Evolutionary conservation across 352 stramenopile genomes (phyloP).

Genomic region (Globisporangium yorkense): DNA sequence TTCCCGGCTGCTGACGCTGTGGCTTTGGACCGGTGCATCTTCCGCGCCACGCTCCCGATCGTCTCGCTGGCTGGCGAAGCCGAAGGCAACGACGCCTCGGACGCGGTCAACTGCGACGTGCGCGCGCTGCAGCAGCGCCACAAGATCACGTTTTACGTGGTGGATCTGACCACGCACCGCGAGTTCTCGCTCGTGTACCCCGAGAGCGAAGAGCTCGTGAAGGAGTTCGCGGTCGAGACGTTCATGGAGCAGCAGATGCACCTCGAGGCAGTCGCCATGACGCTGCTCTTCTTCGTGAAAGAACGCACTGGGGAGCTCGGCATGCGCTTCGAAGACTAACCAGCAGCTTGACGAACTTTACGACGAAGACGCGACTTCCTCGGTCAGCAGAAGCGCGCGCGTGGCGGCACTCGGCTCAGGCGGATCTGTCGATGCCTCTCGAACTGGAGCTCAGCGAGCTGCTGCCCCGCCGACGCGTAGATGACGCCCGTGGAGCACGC

Average conservation of each 20-base stretch:
- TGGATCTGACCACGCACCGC: slow-evolving; percentile 17
- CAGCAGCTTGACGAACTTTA: not conserved
- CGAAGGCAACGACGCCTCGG: slow-evolving; percentile 6
- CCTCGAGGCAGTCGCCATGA: slow-evolving; percentile 46
- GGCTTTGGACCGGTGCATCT: slow-evolving; percentile 41
- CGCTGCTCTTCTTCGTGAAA: slow-evolving; percentile 36
- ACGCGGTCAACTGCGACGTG: slow-evolving; percentile 22
- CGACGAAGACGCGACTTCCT: not conserved
- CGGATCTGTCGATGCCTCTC: not conserved
- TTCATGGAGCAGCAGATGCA: slow-evolving; percentile 57
- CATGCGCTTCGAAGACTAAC: slow-evolving; percentile 50
- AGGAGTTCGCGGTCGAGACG: slow-evolving; percentile 48
- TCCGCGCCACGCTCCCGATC: slow-evolving; percentile 25
- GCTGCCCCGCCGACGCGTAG: slow-evolving; percentile 9
- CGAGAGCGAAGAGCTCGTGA: slow-evolving; percentile 44
- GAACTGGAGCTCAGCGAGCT: slow-evolving; percentile 5
- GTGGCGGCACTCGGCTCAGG: not conserved
- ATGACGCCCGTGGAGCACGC: slow-evolving; percentile 4
- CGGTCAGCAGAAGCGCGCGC: slow-evolving; percentile 5
- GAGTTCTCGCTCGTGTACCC: slow-evolving; percentile 36
- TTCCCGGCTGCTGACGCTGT: slow-evolving; percentile 2
- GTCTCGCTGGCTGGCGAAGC: slow-evolving; percentile 27
- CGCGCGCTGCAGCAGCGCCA: slow-evolving; percentile 19
- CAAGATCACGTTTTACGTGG: slow-evolving; percentile 33
- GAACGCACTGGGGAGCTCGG: slow-evolving; percentile 15